Conservation (phyloP, 495 filamentous ascomycete genomes). For the Rusavskia elegans region DNA sequence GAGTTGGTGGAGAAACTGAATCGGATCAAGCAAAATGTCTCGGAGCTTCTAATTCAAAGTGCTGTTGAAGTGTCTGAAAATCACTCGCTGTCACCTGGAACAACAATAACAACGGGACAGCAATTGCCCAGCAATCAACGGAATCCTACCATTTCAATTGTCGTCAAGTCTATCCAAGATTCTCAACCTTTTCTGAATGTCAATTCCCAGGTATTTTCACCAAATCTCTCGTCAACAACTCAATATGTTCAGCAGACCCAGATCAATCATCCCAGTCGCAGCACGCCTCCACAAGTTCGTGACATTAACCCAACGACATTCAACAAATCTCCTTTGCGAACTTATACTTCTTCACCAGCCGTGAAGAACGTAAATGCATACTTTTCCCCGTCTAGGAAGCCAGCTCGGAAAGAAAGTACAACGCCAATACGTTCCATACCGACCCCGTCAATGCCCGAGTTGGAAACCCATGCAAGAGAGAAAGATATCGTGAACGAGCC, state of each 20-base stretch:
- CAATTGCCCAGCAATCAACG: background rate
- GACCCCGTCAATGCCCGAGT: background rate
- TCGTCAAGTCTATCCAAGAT: conserved; percentile 12
- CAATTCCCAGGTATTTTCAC: background rate
- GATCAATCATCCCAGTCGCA: background rate
- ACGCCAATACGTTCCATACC: background rate
- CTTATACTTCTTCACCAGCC: conserved; percentile 7
- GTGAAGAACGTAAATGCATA: conserved; percentile 9
- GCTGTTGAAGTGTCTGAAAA: background rate
- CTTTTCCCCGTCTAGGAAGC: conserved; percentile 11
- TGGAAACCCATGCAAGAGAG: background rate
- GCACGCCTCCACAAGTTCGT: background rate
- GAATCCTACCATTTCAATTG: conserved; percentile 2
- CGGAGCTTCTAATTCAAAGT: conserved; percentile 2
- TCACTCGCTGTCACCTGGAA: background rate
- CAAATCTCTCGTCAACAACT: conserved; percentile 2
- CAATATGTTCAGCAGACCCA: conserved; percentile 16
- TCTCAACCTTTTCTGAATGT: background rate
- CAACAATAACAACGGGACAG: background rate
- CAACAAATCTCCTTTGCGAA: conserved; percentile 4
- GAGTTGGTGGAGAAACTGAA: background rate
- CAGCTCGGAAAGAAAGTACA: background rate
- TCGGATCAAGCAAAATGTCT: conserved; percentile 9
- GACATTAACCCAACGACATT: background rate
- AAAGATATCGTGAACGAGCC: background rate